Evolutionary conservation across 495 filamentous ascomycete species (phyloP).

Genomic region (Penicillium daleae): DNA sequence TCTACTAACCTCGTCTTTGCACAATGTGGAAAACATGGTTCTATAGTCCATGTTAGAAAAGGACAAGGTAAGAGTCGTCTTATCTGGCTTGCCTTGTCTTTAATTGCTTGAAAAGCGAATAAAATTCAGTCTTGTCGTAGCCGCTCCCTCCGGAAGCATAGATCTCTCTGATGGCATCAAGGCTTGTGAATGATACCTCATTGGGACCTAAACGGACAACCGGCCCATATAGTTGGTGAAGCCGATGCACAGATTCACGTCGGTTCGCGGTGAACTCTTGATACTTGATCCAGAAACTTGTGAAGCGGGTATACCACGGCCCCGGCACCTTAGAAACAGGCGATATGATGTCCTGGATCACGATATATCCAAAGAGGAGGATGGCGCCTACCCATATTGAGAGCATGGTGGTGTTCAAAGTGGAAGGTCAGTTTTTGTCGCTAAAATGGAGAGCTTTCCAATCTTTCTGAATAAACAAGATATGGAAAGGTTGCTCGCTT

Average conservation of each 20-base stretch:
- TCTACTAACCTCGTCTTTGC: conserved; percentile 51
- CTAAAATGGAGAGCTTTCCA: background rate
- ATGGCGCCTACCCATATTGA: conserved; percentile 24
- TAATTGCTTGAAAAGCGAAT: conserved; percentile 62
- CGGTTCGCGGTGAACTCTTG: conserved; percentile 59
- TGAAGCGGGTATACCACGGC: conserved; percentile 55
- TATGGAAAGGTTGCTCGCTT: background rate
- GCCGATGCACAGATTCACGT: conserved; percentile 55
- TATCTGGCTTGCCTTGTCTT: conserved; percentile 4
- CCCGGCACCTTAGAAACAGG: conserved; percentile 49
- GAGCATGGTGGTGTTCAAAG: conserved; percentile 26
- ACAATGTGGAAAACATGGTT: conserved; percentile 65
- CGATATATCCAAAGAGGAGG: conserved; percentile 16
- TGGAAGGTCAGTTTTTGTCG: background rate
- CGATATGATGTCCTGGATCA: conserved; percentile 12
- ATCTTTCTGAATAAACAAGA: background rate
- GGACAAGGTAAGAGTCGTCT: background rate
- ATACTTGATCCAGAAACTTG: conserved; percentile 56
- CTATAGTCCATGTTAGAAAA: conserved; percentile 30
- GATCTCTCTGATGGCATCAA: conserved; percentile 65
- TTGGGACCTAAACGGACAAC: conserved; percentile 61
- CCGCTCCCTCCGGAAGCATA: conserved; percentile 67
- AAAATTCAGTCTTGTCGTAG: conserved; percentile 71
- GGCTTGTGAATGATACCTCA: conserved; percentile 63
- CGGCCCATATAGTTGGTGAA: conserved; percentile 60